Evolutionary conservation across 345 rosid species (phyloP), one percentile per base, ranked within the genome.

Genomic region (Eucalyptus curtisii): DNA sequence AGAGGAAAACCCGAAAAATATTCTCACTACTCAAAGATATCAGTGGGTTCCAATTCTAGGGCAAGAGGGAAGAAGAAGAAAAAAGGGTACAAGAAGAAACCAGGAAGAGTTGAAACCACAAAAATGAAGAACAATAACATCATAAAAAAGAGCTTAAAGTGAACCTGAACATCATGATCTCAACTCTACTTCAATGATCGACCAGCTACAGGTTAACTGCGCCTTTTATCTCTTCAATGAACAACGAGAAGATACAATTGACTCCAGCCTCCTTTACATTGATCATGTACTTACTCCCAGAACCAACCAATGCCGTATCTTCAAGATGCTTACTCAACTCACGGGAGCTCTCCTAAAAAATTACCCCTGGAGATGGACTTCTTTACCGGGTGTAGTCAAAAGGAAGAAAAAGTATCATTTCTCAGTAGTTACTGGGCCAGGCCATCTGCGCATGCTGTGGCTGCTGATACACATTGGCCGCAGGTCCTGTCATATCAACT

Each of bases 371-470:
- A 92, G 88, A 91, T 88, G 88, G 89, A 92, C 44, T 53, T 89
- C 89, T 92, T 88, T 89, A 31, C 87, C 4, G 12, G 61, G 45
- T 64, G 30, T 53, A 88, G 90, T 88, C 89, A 88, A 92, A 92
- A 91, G 89, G 59, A 52, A 93, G 89, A 86, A 92, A 86, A 48
- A 88, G 84, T 88, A 89, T 90, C 88, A 88, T 90, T 89, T 90
- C 91, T 96, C 92, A 97, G 92, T 96, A 97, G 93, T 92, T 96
- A 91, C 96, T 93, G 20, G 99, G 97, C 99, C 99, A 97, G 88
- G 95, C 95, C 90, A 95, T 92, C 90, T 95, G 99, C 90, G 95
- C 94, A 90, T 96, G 99, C 94, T 96, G 99, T 52, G 98, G 94
- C 91, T 95, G 99, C 94, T 95, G 99, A 92, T 94, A 97, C 90